Conservation (phyloP, 352 stramenopile genomes). For the Pythium dissotocum region DNA sequence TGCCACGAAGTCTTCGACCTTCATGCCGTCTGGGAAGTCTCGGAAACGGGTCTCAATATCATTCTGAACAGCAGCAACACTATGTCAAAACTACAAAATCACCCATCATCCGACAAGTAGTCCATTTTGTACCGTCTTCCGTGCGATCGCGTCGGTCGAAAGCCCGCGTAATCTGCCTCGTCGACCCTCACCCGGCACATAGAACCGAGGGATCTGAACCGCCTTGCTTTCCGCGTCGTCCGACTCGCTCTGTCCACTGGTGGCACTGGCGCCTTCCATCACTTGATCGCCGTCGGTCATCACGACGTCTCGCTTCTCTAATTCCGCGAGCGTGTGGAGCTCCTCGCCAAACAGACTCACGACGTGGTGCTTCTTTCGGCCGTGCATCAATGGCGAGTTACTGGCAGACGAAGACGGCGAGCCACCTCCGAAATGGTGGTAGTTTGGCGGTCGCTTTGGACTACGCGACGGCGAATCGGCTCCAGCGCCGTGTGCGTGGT, state of each 20-base stretch:
- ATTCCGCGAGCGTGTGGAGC: slow-evolving; percentile 48
- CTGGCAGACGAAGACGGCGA: slow-evolving; percentile 28
- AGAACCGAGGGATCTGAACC: slow-evolving; percentile 69
- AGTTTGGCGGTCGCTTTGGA: slow-evolving; percentile 80
- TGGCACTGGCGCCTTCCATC: slow-evolving; percentile 35
- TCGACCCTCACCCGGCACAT: slow-evolving; percentile 61
- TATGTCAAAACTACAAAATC: background rate
- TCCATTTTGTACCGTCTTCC: slow-evolving; percentile 40
- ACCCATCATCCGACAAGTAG: background rate
- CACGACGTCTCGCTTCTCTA: slow-evolving; percentile 49
- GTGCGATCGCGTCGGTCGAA: slow-evolving; percentile 61
- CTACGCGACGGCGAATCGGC: slow-evolving; percentile 66
- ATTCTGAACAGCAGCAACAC: slow-evolving; percentile 19
- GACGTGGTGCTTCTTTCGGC: slow-evolving; percentile 61
- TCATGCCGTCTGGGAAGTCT: slow-evolving; percentile 83
- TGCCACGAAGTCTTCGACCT: slow-evolving; percentile 88
- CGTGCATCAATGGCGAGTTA: slow-evolving; percentile 41
- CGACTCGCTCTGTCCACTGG: slow-evolving; percentile 11
- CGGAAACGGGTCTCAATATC: slow-evolving; percentile 82
- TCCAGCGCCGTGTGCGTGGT: slow-evolving; percentile 17
- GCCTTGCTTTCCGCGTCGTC: background rate
- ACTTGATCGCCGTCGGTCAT: slow-evolving; percentile 42
- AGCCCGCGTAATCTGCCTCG: slow-evolving; percentile 59
- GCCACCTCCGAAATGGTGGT: slow-evolving; percentile 55
- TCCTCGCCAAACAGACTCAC: slow-evolving; percentile 82